phyloP scores from a whole-genome alignment of 2,329 filamentous ascomycete species.

The Exophiala sideris region DNA sequence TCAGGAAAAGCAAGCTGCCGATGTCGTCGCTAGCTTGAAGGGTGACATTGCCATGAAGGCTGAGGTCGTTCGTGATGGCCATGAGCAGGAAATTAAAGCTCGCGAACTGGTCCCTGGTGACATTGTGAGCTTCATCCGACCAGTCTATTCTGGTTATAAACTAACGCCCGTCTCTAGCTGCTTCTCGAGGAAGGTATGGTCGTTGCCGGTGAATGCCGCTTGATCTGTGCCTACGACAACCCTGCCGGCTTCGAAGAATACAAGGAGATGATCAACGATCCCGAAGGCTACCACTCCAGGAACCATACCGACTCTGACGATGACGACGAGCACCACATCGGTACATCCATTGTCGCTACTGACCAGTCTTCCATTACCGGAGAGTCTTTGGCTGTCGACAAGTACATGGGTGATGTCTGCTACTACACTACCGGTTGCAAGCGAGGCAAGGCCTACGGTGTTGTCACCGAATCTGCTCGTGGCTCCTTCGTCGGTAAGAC shows the following conservation, averaged over 20 bases:
- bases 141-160: neutral
- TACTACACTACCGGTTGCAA: conserved; percentile 82
- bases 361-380: conserved; percentile 80
- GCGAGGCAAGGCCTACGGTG: conserved; percentile 71
- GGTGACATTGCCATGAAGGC: conserved; percentile 76
- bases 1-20: conserved; percentile 75
- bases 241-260: conserved; percentile 66
- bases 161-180: conserved; percentile 45
- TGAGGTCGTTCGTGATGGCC: conserved; percentile 64
- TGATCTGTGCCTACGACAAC: conserved; percentile 70
- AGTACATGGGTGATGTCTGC: conserved; percentile 71
- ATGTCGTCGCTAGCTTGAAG: conserved; percentile 71
- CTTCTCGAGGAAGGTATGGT: conserved; percentile 70
- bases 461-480: conserved; percentile 65
- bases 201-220: conserved; percentile 65
- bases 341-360: conserved; percentile 65
- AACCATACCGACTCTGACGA: conserved; percentile 57
- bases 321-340: conserved; percentile 59
- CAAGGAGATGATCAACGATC: conserved; percentile 60
- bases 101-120: conserved; percentile 74
- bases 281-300: conserved; percentile 58
- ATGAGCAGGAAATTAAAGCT: conserved; percentile 66
- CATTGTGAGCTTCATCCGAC: conserved; percentile 54
- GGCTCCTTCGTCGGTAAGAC: conserved; percentile 75
- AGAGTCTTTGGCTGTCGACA: conserved; percentile 74